Evolutionary conservation across 2,329 filamentous ascomycete species (phyloP), one percentile per base, ranked within the genome.

Genomic region (Aspergillus sojae): DNA sequence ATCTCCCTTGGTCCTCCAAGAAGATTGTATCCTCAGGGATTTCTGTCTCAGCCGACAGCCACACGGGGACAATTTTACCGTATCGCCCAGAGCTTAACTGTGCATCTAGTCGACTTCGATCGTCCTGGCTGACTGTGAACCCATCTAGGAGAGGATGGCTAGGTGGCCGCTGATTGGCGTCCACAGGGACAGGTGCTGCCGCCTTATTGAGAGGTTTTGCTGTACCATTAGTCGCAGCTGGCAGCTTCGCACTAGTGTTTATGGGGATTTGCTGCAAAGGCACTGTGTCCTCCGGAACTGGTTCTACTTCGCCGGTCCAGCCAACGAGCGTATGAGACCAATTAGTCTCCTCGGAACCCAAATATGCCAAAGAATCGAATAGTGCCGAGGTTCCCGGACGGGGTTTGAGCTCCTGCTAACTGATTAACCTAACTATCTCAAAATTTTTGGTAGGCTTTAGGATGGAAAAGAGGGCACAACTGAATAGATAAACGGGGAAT

Each of bases 301-400:
- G 80, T 62, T 89, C 86, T 63, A 94, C 90, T 77, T 98, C 94
- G 63, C 94, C 94, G 3, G 94, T 97, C 94, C 94, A 98, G 53
- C 93, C 94, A 59, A 98, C 91, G 6, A 97, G 86, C 0, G 90
- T 95, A 80, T 97, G 94, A 71, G 93, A 92, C 94, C 94, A 98
- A 23, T 90, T 89, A 2, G 90, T 89, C 50, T 91, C 85, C 61
- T 90, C 84, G n/a, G 93, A 96, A 4, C 93, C 92, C 52, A 98
- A 88, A 78, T 96, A 90, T 61, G 90, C 87, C 73, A 98, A 93
- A 11, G 93, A 94, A 77, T 97, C 93, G 79, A 96, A 96, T 39
- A 98, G 85, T 19, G 94, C 93, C 14, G 94, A 97, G 63, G 94
- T 94, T 61, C 94, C 94, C 65, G 91, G 90, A 30, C 94, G 91